Base-by-base conservation (phyloP, 2,329 filamentous ascomycete species). In the Ophiostoma triangulosporum region DNA sequence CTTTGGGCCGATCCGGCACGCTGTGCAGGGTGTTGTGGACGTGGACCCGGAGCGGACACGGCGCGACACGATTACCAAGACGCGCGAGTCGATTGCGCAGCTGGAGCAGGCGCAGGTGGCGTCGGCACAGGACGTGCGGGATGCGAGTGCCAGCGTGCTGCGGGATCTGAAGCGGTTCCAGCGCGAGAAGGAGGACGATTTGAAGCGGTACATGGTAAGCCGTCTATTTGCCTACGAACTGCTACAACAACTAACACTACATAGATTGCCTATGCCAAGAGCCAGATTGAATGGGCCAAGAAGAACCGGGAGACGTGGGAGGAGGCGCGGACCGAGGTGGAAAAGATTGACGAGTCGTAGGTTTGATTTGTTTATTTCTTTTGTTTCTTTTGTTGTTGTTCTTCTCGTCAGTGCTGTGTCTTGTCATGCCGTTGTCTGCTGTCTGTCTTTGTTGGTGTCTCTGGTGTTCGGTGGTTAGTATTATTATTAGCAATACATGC, bases 51-150 rank as follows among this genome's bases (percentile, higher is more conserved):
- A 98, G 69, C 78, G 90, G 58, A 95, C 90, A 43, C 78, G 93
- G 52, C 79, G 93, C 52, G 93, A 98, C 66, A 85, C 88, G 58
- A 96, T 98, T 61, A 90, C 91, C 36, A 97, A 96, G 75, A 98
- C 93, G 1, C 83, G 84, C 59, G 93, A 98, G 69, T 87, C 83
- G 55, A 81, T 98, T 57, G 77, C 70, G 46, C 78, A 96, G 71
- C 75, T 98, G 51, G 90, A 97, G 68, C 88, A 95, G 72, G 93
- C 93, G 1, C 78, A 96, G 55, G 79, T 88, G 31, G 90, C 87
- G 4, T 87, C 89, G 4, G 88, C 90, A 58, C 83, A 88, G 63
- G 93, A 98, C 64, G 93, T 97, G 57, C 90, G 86, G 66, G 88
- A 97, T 63, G 93, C 93, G 8, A 96, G 89, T 64, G 74, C 80